These are phyloP conservation scores for Sechiopsis laciniata DNA, from an alignment of 306 rosid species.

Conservation along the genomic window DNA sequence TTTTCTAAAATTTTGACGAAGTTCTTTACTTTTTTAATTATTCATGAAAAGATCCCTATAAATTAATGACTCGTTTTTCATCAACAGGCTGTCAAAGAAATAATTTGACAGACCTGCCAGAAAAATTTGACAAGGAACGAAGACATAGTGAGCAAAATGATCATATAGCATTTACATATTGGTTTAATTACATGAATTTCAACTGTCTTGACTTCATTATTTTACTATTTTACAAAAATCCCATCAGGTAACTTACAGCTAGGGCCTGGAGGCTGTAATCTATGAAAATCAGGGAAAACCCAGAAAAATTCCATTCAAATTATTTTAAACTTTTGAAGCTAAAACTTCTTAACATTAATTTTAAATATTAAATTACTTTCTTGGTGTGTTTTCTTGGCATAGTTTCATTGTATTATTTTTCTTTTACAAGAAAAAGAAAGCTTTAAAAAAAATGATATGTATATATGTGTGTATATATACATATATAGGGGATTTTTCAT, in stretches of 20 bases:
- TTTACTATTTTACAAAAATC: not conserved
- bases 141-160: not conserved
- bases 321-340: not conserved
- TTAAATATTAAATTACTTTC: not conserved
- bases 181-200: not conserved
- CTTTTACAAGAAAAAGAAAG: not conserved
- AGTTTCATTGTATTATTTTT: not conserved
- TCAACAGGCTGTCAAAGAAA: not conserved
- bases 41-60: not conserved
- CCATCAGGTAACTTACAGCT: not conserved
- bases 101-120: not conserved
- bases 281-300: not conserved
- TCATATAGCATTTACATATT: not conserved
- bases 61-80: not conserved
- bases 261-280: not conserved
- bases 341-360: not conserved
- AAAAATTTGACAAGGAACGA: slow-evolving; percentile 9
- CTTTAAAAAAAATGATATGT: too few relatives aligned
- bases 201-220: not conserved
- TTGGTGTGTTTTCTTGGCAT: not conserved
- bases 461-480: too few relatives aligned
- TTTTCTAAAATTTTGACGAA: too few relatives aligned
- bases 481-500: too few relatives aligned
- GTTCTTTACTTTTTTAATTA: too few relatives aligned
- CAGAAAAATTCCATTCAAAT: not conserved